Evolutionary conservation across 1,139 yeast genomes (phyloP), one percentile per base, ranked within the genome.

Genomic region (Yamadazyma triangularis): DNA sequence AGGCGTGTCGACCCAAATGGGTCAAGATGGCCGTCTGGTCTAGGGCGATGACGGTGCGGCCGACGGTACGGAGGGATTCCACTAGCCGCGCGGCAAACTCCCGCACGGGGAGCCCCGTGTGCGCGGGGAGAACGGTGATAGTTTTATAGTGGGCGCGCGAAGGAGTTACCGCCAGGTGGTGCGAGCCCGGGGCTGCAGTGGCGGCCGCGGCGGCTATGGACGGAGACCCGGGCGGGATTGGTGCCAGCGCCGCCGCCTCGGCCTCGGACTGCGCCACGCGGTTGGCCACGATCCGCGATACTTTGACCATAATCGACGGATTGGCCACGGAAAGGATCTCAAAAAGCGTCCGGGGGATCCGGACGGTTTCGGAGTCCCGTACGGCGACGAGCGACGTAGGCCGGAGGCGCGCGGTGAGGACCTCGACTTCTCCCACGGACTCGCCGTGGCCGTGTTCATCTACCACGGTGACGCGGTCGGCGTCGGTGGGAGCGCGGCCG

Each of bases 381-480:
- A 91, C 84, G 0, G 97, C 96, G 24, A 88, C 79, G 28, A 88
- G 70, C 0, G 95, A 78, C 22, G 75, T 70, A 1, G 80, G 68
- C 50, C 96, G 73, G 41, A 78, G 68, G 3, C 84, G 76, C 8
- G 93, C 91, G 0, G 97, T 88, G 39, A 91, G 65, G 2, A 91
- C 96, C 51, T 91, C 98, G 10, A 91, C 81, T 56, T 91, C 98
- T 3, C 98, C 98, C 39, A 91, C 75, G 31, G 95, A 84, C 45
- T 86, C 93, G 4, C 97, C 97, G 52, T 88, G 95, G 1, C 96
- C 96, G 49, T 79, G 80, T 50, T 91, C 98, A 2, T 85, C 86
- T 13, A 81, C 45, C 1, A 79, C 69, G 22, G 56, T 60, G 19
- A 56, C 48, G 9, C 61, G 60, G 2, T 56, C 61, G 8, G 43